Evolutionary conservation across 495 filamentous ascomycete species (phyloP), one percentile per base, ranked within the genome.

Genomic region (Paragyromitra xinjiangensis): DNA sequence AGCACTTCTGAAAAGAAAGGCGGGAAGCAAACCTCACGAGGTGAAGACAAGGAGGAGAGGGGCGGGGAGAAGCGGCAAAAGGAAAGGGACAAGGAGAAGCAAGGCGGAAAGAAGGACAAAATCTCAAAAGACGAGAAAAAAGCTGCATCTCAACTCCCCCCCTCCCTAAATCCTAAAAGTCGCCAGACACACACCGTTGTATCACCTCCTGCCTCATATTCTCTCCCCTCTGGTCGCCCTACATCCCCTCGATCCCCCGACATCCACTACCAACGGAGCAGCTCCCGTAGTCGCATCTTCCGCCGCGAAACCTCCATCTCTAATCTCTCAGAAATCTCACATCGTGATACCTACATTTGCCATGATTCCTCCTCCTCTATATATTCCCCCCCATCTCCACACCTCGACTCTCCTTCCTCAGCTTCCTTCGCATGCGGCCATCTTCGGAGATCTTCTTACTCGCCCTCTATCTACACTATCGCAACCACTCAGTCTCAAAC

Each of bases 391-490:
- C 51, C 58, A 24, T 59, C 50, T 61, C 45, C 78, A 24, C 42
- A 80, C 14, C 34, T 62, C 24, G 77, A 72, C n/a, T 64, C 73
- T 12, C 55, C 53, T 24, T 73, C 77, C 34, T 75, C 69, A 14
- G 24, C 53, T 12, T 64, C 68, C 45, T 66, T 68, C 42, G 61
- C 80, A 9, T 79, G 29, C 22, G 39, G 56, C 40, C 86, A 85
- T 61, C 81, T 82, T 39, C 82, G 85, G 16, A 76, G 77, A n/a
- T 73, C 80, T 37, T 86, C 86, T 2, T 80, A 85, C 50, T 80
- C 84, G 7, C 88, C 91, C 4, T 93, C 91, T 72, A 89, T 94
- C 75, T 93, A 93, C 79, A 93, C 91, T 0, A 82, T 93, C 0
- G 86, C 87, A 26, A 89, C 89, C 8, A 88, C 87, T 19, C 89